phyloP scores from a whole-genome alignment of 1,284 basidiomycete species.

The Cutaneotrichosporon cavernicola region DNA sequence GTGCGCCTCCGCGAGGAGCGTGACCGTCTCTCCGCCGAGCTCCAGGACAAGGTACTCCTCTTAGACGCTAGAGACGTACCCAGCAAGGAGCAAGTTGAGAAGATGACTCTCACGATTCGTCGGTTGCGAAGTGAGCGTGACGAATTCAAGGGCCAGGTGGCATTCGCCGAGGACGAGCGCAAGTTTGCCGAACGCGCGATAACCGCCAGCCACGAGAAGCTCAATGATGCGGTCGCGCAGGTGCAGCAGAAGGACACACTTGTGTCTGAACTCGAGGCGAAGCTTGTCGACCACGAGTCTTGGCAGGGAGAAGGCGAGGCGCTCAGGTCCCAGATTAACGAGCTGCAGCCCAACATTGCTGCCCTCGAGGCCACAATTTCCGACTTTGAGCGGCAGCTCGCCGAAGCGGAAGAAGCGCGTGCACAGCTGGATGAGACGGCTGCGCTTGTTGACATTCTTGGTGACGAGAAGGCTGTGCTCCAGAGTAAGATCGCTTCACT shows the following conservation, averaged over 20 bases:
- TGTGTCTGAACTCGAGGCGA: background rate
- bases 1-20: constrained; percentile 7
- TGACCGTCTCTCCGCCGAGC: constrained; percentile 23
- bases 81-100: constrained; percentile 5
- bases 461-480: background rate
- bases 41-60: constrained; percentile 14
- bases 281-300: background rate
- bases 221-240: background rate
- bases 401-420: background rate
- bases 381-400: background rate
- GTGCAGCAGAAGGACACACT: background rate
- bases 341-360: background rate
- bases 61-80: background rate
- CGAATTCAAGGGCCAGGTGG: constrained; percentile 17
- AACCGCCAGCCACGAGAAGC: background rate
- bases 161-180: constrained; percentile 18
- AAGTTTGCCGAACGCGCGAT: constrained; percentile 11
- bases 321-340: background rate
- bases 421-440: background rate
- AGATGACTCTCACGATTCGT: constrained; percentile 21
- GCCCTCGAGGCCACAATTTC: background rate
- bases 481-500: background rate
- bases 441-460: background rate
- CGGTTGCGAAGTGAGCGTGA: constrained; percentile 24
- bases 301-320: background rate